Conservation (phyloP, 2,329 filamentous ascomycete genomes). For the Aspergillaceae sp. region DNA sequence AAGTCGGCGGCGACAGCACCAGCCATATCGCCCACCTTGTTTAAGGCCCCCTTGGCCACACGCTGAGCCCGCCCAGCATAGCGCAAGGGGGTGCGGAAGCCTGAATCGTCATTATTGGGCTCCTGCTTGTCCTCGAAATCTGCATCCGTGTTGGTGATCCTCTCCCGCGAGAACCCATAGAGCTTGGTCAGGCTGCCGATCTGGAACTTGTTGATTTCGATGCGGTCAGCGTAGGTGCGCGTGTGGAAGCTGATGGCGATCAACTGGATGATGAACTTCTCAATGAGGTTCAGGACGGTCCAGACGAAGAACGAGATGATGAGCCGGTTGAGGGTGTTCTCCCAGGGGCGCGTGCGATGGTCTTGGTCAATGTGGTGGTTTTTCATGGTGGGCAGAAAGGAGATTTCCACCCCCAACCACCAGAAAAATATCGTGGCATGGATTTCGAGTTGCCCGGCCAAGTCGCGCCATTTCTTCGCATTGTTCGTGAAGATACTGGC, state of each 20-base stretch:
- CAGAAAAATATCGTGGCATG: constrained; percentile 83
- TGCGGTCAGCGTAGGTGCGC: constrained; percentile 81
- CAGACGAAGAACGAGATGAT: constrained; percentile 78
- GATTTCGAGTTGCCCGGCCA: constrained; percentile 76
- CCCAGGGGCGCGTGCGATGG: constrained; percentile 55
- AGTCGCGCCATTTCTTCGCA: constrained; percentile 85
- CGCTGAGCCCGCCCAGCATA: constrained; percentile 61
- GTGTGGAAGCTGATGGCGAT: constrained; percentile 90
- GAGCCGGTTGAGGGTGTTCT: constrained; percentile 71
- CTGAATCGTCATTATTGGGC: constrained; percentile 50
- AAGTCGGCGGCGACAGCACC: constrained; percentile 85
- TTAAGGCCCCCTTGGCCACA: constrained; percentile 54
- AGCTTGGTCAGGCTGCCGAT: constrained; percentile 60
- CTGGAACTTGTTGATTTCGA: constrained; percentile 86
- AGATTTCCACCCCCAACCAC: constrained; percentile 79
- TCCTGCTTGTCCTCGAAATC: constrained; percentile 57
- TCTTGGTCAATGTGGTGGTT: constrained; percentile 52
- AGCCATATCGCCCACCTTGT: constrained; percentile 75
- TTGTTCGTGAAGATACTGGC: constrained; percentile 77
- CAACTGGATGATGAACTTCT: constrained; percentile 91
- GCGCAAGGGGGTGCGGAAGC: constrained; percentile 64
- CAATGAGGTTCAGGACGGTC: constrained; percentile 68
- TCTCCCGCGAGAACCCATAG: constrained; percentile 56
- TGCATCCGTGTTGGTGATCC: constrained; percentile 61
- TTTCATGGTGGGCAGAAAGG: constrained; percentile 74